phyloP scores from a whole-genome alignment of 2,329 filamentous ascomycete genomes.

The Paecilomyces fulvus region DNA sequence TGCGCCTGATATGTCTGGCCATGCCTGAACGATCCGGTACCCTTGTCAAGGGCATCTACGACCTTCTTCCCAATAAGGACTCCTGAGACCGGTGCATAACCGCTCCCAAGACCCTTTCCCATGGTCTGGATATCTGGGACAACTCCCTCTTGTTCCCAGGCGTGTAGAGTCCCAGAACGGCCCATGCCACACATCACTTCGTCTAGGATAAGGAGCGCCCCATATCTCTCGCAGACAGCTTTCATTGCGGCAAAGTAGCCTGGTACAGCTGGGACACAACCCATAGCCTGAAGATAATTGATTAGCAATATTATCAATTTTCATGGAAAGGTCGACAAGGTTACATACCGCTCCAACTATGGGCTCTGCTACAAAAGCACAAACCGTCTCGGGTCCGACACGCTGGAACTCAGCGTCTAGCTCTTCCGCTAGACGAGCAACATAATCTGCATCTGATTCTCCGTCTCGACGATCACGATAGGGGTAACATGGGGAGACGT shows the following conservation, averaged over 20 bases:
- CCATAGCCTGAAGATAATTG: slow-evolving; percentile 45
- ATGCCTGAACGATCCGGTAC: slow-evolving; percentile 45
- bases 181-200: slow-evolving; percentile 65
- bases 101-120: slow-evolving; percentile 52
- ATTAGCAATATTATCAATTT: not conserved
- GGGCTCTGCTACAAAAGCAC: slow-evolving; percentile 65
- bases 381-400: slow-evolving; percentile 57
- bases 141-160: slow-evolving; percentile 51
- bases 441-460: slow-evolving; percentile 53
- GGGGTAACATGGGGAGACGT: slow-evolving; percentile 58
- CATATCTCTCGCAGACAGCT: slow-evolving; percentile 60
- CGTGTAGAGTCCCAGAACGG: slow-evolving; percentile 49
- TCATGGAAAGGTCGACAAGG: not conserved
- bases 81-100: slow-evolving; percentile 48
- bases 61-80: slow-evolving; percentile 45
- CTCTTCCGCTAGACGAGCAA: slow-evolving; percentile 52
- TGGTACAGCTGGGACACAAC: slow-evolving; percentile 56
- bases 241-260: slow-evolving; percentile 65
- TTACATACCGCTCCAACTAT: slow-evolving; percentile 58
- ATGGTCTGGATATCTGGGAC: slow-evolving; percentile 53
- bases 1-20: slow-evolving; percentile 56
- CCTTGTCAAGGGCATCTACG: slow-evolving; percentile 39
- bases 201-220: slow-evolving; percentile 67
- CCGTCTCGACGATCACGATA: slow-evolving; percentile 48
- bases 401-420: slow-evolving; percentile 59